A percentile compares a stretch with the other conserved stretches of the same genome.
phyloP scores from a whole-genome alignment of 306 rosid genomes.

The Casuarina equisetifolia region DNA sequence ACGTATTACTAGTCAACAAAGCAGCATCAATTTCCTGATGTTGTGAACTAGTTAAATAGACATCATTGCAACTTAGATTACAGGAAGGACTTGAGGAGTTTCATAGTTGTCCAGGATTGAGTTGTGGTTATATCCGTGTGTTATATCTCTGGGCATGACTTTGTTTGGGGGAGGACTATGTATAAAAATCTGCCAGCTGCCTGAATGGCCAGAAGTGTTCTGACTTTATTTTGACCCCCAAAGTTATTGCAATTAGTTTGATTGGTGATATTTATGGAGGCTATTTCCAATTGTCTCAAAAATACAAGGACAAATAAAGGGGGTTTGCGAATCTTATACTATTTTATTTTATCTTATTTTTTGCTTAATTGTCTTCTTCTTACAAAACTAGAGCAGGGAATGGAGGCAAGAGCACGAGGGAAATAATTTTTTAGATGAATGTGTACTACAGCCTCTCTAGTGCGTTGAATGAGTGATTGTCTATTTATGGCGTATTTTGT shows the following conservation, averaged over 20 bases:
- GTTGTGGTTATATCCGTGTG: neutral
- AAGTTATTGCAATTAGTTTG: no score
- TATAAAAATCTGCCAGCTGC: neutral
- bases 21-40: neutral
- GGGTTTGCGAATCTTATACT: neutral
- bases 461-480: neutral
- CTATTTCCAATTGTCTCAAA: neutral
- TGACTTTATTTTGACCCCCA: neutral
- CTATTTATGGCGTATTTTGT: no score
- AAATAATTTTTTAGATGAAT: neutral
- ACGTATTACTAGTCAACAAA: neutral
- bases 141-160: neutral
- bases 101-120: neutral
- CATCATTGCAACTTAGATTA: neutral
- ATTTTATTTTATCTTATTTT: neutral
- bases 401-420: neutral
- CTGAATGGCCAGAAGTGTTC: neutral
- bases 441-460: neutral
- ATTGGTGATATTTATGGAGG: neutral
- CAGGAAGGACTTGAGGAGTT: neutral
- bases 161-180: neutral
- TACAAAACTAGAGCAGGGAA: neutral
- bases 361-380: conserved; percentile 1
- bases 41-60: neutral
- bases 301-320: neutral